Evolutionary conservation across 352 stramenopile species (phyloP).

Genomic region (Pythium aquatile): DNA sequence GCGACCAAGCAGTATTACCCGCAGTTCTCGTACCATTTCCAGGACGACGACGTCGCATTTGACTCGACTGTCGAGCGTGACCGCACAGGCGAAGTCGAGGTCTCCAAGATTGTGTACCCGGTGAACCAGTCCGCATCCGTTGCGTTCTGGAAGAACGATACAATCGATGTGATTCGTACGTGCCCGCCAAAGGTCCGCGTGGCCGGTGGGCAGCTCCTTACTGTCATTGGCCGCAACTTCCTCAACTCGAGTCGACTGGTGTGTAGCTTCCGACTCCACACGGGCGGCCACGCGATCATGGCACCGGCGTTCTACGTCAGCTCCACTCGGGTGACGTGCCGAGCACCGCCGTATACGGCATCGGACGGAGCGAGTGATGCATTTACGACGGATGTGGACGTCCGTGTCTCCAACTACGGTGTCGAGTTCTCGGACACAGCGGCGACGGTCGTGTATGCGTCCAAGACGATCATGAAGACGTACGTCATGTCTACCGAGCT

Average conservation of each 20-base stretch:
- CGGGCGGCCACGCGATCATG: constrained; percentile 27
- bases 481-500: constrained; percentile 39
- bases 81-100: constrained; percentile 84
- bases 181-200: constrained; percentile 61
- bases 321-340: constrained; percentile 78
- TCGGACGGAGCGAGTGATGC: constrained; percentile 14
- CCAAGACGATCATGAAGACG: constrained; percentile 33
- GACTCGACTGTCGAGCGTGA: constrained; percentile 74
- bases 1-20: constrained; percentile 77
- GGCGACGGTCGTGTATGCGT: constrained; percentile 45
- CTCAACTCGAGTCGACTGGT: constrained; percentile 76
- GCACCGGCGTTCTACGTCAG: constrained; percentile 75
- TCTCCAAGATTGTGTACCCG: constrained; percentile 89
- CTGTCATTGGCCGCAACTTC: constrained; percentile 96
- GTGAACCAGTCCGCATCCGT: constrained; percentile 90
- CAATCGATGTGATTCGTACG: constrained; percentile 89
- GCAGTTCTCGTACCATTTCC: constrained; percentile 68
- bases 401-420: constrained; percentile 84
- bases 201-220: constrained; percentile 64
- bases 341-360: constrained; percentile 59
- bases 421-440: constrained; percentile 66
- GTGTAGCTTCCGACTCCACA: constrained; percentile 72
- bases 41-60: constrained; percentile 47
- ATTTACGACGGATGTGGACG: constrained; percentile 33
- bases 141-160: constrained; percentile 93